Conservation (phyloP, 192 early-diverging fungal species). For the Linnemannia zychae region DNA sequence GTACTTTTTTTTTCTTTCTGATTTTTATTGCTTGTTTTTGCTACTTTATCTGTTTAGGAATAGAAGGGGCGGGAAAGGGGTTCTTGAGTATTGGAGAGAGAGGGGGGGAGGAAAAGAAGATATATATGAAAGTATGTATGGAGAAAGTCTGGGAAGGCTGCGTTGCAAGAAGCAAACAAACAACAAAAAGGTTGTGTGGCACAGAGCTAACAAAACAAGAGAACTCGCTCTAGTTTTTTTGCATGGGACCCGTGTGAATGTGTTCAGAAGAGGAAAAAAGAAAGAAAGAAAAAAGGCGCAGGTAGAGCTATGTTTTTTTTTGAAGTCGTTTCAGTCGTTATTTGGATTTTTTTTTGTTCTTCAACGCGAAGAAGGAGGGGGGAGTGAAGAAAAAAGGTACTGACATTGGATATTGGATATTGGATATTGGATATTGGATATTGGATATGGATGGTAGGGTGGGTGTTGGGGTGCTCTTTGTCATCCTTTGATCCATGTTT, state of each 20-base stretch:
- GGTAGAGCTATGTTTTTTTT: not conserved
- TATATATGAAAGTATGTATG: not conserved
- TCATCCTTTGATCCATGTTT: not conserved
- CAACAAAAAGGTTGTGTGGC: not conserved
- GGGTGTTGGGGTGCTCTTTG: not conserved
- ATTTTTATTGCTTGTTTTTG: slow-evolving; percentile 4
- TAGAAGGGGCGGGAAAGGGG: not conserved
- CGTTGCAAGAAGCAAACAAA: not conserved
- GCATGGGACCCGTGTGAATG: not conserved
- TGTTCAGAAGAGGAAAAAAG: not conserved
- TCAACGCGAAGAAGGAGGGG: not conserved
- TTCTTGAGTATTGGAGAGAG: not conserved
- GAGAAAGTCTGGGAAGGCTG: not conserved
- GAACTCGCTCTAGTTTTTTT: not conserved
- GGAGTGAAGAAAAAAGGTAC: not conserved
- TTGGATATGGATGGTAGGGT: too few relatives aligned
- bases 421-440: not conserved
- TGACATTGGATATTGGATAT: not conserved
- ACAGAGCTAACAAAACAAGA: not conserved
- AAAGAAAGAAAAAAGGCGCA: not conserved
- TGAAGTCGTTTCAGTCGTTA: not conserved
- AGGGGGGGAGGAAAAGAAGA: too few relatives aligned
- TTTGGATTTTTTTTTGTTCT: slow-evolving; percentile 5
- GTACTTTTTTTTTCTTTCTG: not conserved
- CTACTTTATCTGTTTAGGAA: not conserved